Evolutionary conservation across 176 grass and related monocot species (phyloP).

Genomic region (Pontederia crassipes): DNA sequence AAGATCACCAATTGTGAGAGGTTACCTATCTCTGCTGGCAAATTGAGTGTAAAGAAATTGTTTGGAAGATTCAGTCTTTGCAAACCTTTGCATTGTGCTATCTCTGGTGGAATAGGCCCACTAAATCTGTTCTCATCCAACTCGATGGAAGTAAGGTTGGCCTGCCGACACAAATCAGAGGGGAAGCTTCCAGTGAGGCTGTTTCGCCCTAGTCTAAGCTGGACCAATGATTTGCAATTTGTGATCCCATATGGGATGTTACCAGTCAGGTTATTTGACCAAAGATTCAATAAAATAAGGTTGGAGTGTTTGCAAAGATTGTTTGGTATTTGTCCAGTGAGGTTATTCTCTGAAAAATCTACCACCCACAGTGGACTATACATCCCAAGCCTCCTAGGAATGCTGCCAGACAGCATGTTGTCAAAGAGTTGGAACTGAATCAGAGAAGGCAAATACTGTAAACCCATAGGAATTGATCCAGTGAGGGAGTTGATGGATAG

Average conservation of each 20-base stretch:
- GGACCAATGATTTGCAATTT: constrained; percentile 80
- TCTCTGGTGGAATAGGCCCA: constrained; percentile 76
- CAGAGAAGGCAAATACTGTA: constrained; percentile 74
- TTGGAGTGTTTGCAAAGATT: constrained; percentile 79
- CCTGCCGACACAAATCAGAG: constrained; percentile 57
- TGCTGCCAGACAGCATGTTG: constrained; percentile 67
- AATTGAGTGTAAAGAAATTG: constrained; percentile 80
- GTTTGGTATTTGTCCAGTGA: constrained; percentile 71
- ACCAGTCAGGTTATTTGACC: constrained; percentile 65
- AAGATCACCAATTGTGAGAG: constrained; percentile 79
- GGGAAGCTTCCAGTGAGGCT: constrained; percentile 90
- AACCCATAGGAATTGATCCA: constrained; percentile 55
- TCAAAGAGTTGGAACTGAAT: constrained; percentile 84
- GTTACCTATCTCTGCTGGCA: constrained; percentile 71
- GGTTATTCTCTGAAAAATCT: constrained; percentile 88
- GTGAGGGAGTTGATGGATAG: constrained; percentile 85
- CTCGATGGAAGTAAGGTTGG: constrained; percentile 83
- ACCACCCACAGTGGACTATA: constrained; percentile 87
- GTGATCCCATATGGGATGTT: constrained; percentile 80
- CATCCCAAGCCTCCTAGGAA: constrained; percentile 75
- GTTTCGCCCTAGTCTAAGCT: constrained; percentile 66
- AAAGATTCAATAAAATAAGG: constrained; percentile 84
- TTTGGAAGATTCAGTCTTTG: constrained; percentile 77
- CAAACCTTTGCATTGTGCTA: constrained; percentile 65
- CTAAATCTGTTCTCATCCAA: constrained; percentile 70